Evolutionary conservation across 2,329 filamentous ascomycete species (phyloP).

Genomic region (Cladosporium velox): DNA sequence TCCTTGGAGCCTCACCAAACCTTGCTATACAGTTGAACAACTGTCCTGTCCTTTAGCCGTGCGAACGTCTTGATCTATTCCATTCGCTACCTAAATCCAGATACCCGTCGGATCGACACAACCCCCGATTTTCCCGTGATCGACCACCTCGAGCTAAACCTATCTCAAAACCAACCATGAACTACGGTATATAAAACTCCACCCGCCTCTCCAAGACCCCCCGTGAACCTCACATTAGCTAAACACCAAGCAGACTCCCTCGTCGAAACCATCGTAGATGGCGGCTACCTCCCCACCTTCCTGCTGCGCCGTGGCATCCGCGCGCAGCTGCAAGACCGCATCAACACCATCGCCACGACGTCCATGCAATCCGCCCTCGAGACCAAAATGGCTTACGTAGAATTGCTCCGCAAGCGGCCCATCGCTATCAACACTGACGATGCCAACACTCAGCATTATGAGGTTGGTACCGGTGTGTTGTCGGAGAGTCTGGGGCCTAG

Average conservation of each 20-base stretch:
- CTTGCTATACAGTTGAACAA: neutral
- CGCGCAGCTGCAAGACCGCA: slow-evolving; percentile 63
- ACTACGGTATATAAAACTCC: slow-evolving; percentile 9
- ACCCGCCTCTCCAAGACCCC: neutral
- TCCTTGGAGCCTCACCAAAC: neutral
- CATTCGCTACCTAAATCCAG: neutral
- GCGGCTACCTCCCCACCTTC: slow-evolving; percentile 62
- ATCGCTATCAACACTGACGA: slow-evolving; percentile 68
- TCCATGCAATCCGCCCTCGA: slow-evolving; percentile 57
- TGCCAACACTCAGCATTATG: slow-evolving; percentile 72
- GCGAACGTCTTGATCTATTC: neutral
- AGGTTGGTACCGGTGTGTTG: slow-evolving; percentile 68
- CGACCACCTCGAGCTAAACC: neutral
- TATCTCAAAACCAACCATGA: slow-evolving; percentile 8
- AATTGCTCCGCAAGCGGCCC: slow-evolving; percentile 59
- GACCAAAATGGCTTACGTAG: slow-evolving; percentile 65
- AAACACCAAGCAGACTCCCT: slow-evolving; percentile 33
- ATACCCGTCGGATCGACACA: neutral
- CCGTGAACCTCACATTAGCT: neutral
- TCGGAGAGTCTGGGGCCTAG: slow-evolving; percentile 63
- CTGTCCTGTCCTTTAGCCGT: neutral
- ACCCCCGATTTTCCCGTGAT: neutral
- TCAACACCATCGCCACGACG: slow-evolving; percentile 56
- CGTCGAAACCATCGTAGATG: slow-evolving; percentile 62
- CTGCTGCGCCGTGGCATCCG: slow-evolving; percentile 67